These are phyloP conservation scores for Podaxis rugospora DNA, from an alignment of 768 basidiomycete species.

Conservation along the genomic window DNA sequence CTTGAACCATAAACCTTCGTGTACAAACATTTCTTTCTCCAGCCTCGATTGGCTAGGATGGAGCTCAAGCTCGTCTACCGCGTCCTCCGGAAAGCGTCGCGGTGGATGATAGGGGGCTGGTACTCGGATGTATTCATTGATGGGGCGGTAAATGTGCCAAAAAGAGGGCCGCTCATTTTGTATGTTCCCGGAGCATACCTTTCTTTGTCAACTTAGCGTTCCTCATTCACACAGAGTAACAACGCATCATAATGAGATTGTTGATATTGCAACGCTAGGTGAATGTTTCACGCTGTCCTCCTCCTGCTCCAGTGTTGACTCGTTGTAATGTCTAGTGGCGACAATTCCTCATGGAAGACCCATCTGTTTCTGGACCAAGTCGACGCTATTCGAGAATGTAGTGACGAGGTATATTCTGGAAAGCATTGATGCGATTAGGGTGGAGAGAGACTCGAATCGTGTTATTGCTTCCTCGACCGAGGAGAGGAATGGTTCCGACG, in stretches of 20 bases:
- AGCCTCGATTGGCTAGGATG: constrained; percentile 22
- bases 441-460: constrained; percentile 55
- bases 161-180: constrained; percentile 58
- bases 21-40: neutral
- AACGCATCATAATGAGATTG: constrained; percentile 67
- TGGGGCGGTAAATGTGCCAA: constrained; percentile 51
- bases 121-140: constrained; percentile 58
- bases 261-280: constrained; percentile 50
- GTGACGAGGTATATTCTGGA: constrained; percentile 45
- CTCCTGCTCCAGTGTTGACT: neutral
- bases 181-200: constrained; percentile 23
- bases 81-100: constrained; percentile 54
- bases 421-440: constrained; percentile 70
- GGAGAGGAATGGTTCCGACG: neutral
- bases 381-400: constrained; percentile 59
- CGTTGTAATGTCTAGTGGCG: constrained; percentile 28
- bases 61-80: constrained; percentile 54
- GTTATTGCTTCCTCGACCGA: constrained; percentile 11
- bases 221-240: constrained; percentile 36
- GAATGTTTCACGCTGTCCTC: constrained; percentile 11
- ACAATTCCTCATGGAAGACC: constrained; percentile 56
- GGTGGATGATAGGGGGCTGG: constrained; percentile 56
- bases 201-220: neutral
- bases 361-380: constrained; percentile 70
- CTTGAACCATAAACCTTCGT: neutral